Percentiles rank a stretch among this genome's conserved stretches.
Evolutionary conservation across 2,329 filamentous ascomycete species (phyloP).

Genomic region (Exophiala sideris): DNA sequence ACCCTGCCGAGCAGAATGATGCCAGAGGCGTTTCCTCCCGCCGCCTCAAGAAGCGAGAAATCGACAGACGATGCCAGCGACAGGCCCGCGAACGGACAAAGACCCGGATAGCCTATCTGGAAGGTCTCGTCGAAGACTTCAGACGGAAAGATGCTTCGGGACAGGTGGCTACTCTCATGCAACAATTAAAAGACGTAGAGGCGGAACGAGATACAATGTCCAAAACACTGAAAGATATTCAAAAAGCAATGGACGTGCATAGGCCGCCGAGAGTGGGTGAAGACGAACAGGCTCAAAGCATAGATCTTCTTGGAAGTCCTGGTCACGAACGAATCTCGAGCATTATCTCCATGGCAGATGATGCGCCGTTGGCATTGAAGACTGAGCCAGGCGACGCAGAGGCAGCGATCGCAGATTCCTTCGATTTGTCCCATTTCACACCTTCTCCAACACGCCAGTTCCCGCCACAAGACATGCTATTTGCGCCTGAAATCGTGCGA

Average conservation of each 20-base stretch:
- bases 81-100: slow-evolving; percentile 29
- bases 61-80: slow-evolving; percentile 28
- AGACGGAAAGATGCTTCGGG: slow-evolving; percentile 24
- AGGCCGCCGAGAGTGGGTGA: slow-evolving; percentile 3
- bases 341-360: slow-evolving; percentile 6
- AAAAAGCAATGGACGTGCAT: slow-evolving; percentile 23
- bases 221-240: slow-evolving; percentile 27
- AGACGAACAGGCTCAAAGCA: slow-evolving; percentile 5
- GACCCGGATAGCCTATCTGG: slow-evolving; percentile 28
- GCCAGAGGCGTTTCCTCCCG: slow-evolving; percentile 21
- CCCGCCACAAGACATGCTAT: slow-evolving; percentile 11
- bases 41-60: slow-evolving; percentile 28
- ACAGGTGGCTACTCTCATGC: slow-evolving; percentile 25
- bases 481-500: slow-evolving; percentile 17
- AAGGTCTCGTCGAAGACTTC: slow-evolving; percentile 27
- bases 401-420: slow-evolving; percentile 1
- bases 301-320: neutral
- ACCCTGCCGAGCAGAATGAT: slow-evolving; percentile 10
- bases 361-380: slow-evolving; percentile 1
- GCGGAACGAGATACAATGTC: slow-evolving; percentile 26
- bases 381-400: neutral
- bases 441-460: slow-evolving; percentile 8
- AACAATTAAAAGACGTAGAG: slow-evolving; percentile 24
- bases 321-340: slow-evolving; percentile 8
- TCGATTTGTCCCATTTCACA: slow-evolving; percentile 18